phyloP scores from a whole-genome alignment of 768 basidiomycete genomes.

The Mycena pura region DNA sequence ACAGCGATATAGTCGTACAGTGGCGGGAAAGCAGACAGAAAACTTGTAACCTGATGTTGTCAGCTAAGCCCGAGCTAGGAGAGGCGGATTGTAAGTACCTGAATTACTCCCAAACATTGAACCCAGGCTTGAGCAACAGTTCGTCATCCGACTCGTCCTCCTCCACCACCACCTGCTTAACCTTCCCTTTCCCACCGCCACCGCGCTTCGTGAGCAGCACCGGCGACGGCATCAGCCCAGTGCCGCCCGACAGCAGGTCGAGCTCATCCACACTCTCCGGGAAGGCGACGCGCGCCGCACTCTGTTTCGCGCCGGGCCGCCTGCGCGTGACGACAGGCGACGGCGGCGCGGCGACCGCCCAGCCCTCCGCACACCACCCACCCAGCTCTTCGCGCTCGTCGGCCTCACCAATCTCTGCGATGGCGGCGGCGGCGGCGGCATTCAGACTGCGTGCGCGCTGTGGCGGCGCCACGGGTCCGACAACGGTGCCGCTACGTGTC shows the following conservation, averaged over 20 bases:
- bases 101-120: constrained; percentile 21
- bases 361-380: constrained; percentile 37
- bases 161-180: constrained; percentile 4
- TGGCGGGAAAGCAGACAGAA: not conserved
- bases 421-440: constrained; percentile 14
- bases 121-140: constrained; percentile 29
- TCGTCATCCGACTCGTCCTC: constrained; percentile 33
- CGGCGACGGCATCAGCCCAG: constrained; percentile 18
- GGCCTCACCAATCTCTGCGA: constrained; percentile 23
- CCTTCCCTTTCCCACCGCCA: not conserved
- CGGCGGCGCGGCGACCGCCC: constrained; percentile 46
- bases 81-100: not conserved
- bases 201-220: not conserved
- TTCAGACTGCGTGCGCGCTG: constrained; percentile 2
- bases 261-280: constrained; percentile 16
- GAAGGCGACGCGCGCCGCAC: constrained; percentile 3
- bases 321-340: constrained; percentile 41
- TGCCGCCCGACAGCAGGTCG: constrained; percentile 16
- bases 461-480: constrained; percentile 29
- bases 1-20: not conserved
- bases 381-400: constrained; percentile 22
- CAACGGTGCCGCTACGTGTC: constrained; percentile 41
- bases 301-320: constrained; percentile 23
- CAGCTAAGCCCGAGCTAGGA: not conserved
- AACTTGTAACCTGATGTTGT: not conserved